Base-by-base conservation (phyloP, 2,329 filamentous ascomycete genomes). In the Hymenoscyphus fraxineus region DNA sequence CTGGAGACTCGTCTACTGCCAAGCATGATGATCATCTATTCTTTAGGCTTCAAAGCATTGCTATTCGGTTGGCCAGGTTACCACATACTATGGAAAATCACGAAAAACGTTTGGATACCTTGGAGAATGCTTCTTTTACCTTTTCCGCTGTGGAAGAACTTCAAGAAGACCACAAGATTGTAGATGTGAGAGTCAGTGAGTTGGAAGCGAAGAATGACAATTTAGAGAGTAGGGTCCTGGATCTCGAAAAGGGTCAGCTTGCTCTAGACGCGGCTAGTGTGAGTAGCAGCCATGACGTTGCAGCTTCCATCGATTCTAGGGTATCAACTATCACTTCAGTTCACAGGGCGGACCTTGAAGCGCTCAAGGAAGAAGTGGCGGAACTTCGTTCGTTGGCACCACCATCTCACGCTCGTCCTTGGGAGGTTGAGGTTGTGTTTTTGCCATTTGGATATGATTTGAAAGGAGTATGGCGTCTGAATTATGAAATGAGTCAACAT, bases 391-490 rank as follows among this genome's bases (percentile, higher is more conserved):
- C 70, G 6, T 51, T 64, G 12, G 69, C 69, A 22, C 76, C 86
- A 38, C 89, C 90, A n/a, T 86, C 88, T 0, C 79, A 80, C 35
- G 76, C 78, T 54, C 81, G 84, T 51, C 88, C 90, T 0, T 93
- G 90, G 88, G 85, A 90, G 68, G 79, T 94, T 1, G 90, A 93
- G 72, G 88, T 93, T 4, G 86, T 93, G 1, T 86, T 93, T 64
- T 75, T 93, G 7, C 91, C 91, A 0, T 94, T 91, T 74, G 83
- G 83, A 4, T 76, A 78, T 54, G 75, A 80, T n/a, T 72, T 85
- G 27, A 78, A 77, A 65, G 83, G 83, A 1, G 78, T 85, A 27
- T 85, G 83, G 83, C 82, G 79, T 62, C 77, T 79, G 9, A 79
- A 78, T 65, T 75, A 73, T 63, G 76, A 76, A 71, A 63, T 60